Conservation (phyloP, 2,329 filamentous ascomycete genomes). For the Calycina herbarum region DNA sequence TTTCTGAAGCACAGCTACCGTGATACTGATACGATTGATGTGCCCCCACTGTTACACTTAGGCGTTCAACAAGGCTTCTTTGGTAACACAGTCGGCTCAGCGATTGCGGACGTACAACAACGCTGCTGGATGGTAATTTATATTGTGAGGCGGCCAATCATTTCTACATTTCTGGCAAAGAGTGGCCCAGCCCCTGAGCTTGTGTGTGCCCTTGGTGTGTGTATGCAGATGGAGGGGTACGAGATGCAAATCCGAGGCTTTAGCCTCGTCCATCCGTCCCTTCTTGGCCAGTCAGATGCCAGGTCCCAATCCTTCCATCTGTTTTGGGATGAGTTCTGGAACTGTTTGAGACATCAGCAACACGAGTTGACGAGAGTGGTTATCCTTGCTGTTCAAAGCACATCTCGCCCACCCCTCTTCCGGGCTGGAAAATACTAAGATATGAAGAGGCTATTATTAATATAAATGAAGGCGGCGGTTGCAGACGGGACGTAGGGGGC, state of each 20-base stretch:
- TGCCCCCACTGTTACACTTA: conserved; percentile 1
- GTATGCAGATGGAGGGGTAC: conserved; percentile 1
- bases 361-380: conserved; percentile 1
- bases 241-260: background rate
- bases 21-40: background rate
- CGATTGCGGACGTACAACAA: background rate
- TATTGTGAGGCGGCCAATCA: conserved; percentile 1
- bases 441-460: conserved; percentile 4
- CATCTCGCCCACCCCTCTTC: background rate
- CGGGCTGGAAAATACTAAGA: background rate
- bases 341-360: background rate
- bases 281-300: background rate
- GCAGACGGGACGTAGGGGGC: conserved; percentile 1
- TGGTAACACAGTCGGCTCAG: background rate
- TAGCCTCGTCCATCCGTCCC: background rate
- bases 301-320: background rate
- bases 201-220: background rate
- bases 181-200: background rate
- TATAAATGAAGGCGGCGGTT: background rate
- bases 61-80: background rate
- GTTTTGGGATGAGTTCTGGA: background rate
- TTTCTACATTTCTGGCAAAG: background rate
- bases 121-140: background rate
- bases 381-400: background rate
- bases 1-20: background rate